phyloP scores from a whole-genome alignment of 2,329 filamentous ascomycete genomes.

The Kalaharituber pfeilii region DNA sequence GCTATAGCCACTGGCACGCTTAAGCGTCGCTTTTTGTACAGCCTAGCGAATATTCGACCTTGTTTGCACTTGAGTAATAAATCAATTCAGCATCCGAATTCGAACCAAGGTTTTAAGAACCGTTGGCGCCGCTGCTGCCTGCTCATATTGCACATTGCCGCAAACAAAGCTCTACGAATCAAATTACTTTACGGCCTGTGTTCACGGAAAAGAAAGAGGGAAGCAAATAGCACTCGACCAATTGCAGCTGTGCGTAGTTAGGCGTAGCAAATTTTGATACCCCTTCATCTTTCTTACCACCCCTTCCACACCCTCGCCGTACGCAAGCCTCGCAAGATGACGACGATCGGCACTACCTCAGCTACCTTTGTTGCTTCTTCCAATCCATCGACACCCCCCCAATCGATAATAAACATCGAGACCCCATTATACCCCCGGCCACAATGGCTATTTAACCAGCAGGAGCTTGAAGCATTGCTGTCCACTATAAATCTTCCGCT shows the following conservation, averaged over 20 bases:
- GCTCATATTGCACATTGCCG: background rate
- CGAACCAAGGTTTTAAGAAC: no score
- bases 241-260: background rate
- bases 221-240: no score
- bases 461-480: background rate
- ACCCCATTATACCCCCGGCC: background rate
- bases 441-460: background rate
- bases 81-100: no score
- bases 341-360: background rate
- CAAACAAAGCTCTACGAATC: background rate
- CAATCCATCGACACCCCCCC: no score
- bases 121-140: background rate
- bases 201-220: no score
- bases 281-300: background rate
- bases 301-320: background rate
- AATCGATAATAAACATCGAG: no score
- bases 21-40: background rate
- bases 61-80: background rate
- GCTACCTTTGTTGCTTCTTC: background rate
- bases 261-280: background rate
- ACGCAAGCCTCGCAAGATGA: background rate
- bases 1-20: background rate
- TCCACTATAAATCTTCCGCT: background rate
- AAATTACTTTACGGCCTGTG: background rate
- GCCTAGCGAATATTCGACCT: background rate